Base-by-base conservation (phyloP, 163 green algal genomes). In the Volvox carteri region DNA sequence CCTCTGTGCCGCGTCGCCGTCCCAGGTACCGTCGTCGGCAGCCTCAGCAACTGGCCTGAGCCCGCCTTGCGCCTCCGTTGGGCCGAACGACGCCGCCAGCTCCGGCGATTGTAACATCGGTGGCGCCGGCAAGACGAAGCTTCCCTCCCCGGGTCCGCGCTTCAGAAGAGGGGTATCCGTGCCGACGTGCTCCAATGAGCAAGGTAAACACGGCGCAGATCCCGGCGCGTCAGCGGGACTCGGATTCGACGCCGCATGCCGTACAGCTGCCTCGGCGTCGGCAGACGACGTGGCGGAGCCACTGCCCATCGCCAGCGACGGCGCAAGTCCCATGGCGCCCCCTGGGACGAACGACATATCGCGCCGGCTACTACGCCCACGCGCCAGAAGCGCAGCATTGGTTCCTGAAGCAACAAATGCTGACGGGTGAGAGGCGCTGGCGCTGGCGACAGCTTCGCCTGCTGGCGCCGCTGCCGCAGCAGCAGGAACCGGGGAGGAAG, bases 281-380 rank as follows among this genome's bases (percentile, higher is more conserved):
- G 54, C 3, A 60, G 16, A 12, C 50, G 14, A 60, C 16, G 50
- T 16, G 16, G 58, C 23, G 58, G 58, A 30, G 14, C 14, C 58
- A 68, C 6, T 9, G 1, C 18, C 30, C n/a, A 33, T 18, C 12
- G 62, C 80, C 0, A 78, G 30, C 0, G 80, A 70, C 4, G 80
- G 44, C 19, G 80, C 62, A 7, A 62, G 80, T 21, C 60, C 80
- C 80, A 87, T 67, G 62, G 58, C 41, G 28, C 80, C 80, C 14
- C 80, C 80, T 6, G 80, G 80, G 18, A 78, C 0, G 21, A 25
- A n/a, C n/a, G n/a, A n/a, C n/a, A n/a, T n/a, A n/a, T n/a, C n/a
- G n/a, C n/a, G n/a, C n/a, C n/a, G n/a, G n/a, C n/a, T n/a, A n/a
- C n/a, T n/a, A n/a, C n/a, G n/a, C n/a, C n/a, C n/a, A n/a, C n/a